A percentile compares a stretch with the other conserved stretches of the same genome.
Conservation (phyloP, 768 basidiomycete genomes). For the Leccinum uliginosum region DNA sequence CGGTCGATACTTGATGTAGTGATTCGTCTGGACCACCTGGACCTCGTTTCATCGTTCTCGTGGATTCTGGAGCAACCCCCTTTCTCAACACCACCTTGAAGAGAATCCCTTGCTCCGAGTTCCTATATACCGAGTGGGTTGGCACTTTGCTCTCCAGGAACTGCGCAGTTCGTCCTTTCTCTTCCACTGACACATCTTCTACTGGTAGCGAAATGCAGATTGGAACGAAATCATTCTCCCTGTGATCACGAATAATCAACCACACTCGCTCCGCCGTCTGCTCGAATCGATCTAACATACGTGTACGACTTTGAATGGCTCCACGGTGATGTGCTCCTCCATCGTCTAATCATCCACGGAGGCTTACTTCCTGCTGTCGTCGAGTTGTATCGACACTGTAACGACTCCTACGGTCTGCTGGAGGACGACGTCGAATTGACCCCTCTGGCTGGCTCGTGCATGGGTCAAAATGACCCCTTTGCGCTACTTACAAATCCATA, state of each 20-base stretch:
- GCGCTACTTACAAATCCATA: constrained; percentile 43
- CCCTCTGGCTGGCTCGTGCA: constrained; percentile 66
- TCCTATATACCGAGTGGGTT: constrained; percentile 59
- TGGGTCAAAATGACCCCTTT: constrained; percentile 81
- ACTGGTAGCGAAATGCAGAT: constrained; percentile 38
- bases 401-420: constrained; percentile 73
- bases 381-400: constrained; percentile 72
- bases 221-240: constrained; percentile 73
- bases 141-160: constrained; percentile 51
- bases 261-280: constrained; percentile 64
- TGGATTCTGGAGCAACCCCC: constrained; percentile 18
- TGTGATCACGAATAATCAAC: constrained; percentile 75
- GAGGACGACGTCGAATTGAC: constrained; percentile 88
- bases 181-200: constrained; percentile 8
- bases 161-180: constrained; percentile 20
- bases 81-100: constrained; percentile 35
- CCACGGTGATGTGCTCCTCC: constrained; percentile 53
- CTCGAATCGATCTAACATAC: constrained; percentile 55
- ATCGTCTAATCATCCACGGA: constrained; percentile 73
- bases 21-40: constrained; percentile 31
- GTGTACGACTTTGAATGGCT: constrained; percentile 53
- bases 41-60: constrained; percentile 20
- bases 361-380: constrained; percentile 80
- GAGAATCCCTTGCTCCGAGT: constrained; percentile 44
- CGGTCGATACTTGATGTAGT: constrained; percentile 30